Evolutionary conservation across 352 stramenopile genomes (phyloP).

Genomic region (Globisporangium iwayamae): DNA sequence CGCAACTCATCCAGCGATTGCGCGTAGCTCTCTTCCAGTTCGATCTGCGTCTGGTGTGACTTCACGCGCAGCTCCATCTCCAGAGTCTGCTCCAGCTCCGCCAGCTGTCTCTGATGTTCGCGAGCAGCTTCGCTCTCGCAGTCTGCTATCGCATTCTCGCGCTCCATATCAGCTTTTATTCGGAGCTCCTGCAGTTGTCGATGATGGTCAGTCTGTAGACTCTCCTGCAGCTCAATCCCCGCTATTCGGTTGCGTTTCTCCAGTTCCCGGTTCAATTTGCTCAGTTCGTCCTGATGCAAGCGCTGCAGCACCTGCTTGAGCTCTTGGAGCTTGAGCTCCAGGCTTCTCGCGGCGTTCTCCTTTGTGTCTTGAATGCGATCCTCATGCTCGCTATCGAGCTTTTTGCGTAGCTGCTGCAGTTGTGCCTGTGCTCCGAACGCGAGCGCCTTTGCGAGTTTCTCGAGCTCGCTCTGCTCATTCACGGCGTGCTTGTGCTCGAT

Average conservation of each 20-base stretch:
- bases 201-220: constrained; percentile 32
- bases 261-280: constrained; percentile 35
- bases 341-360: constrained; percentile 19
- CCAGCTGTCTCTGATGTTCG: constrained; percentile 33
- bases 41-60: constrained; percentile 37
- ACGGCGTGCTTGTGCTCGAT: constrained; percentile 30
- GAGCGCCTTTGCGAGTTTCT: constrained; percentile 58
- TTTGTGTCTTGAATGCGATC: constrained; percentile 26
- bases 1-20: constrained; percentile 35
- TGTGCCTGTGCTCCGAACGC: constrained; percentile 59
- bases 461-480: constrained; percentile 43
- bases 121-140: constrained; percentile 27
- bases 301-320: constrained; percentile 36
- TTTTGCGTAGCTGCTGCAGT: constrained; percentile 47
- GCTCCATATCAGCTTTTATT: constrained; percentile 17
- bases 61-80: constrained; percentile 35
- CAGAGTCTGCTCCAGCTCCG: constrained; percentile 33
- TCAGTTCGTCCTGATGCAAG: constrained; percentile 33
- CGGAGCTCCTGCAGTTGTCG: constrained; percentile 22
- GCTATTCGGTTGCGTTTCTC: constrained; percentile 44
- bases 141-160: constrained; percentile 13
- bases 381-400: constrained; percentile 40
- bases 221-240: constrained; percentile 50
- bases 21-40: constrained; percentile 36
- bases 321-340: constrained; percentile 38